These are phyloP conservation scores for Pythium scleroteichum DNA, from an alignment of 352 stramenopile genomes.

Conservation along the genomic window DNA sequence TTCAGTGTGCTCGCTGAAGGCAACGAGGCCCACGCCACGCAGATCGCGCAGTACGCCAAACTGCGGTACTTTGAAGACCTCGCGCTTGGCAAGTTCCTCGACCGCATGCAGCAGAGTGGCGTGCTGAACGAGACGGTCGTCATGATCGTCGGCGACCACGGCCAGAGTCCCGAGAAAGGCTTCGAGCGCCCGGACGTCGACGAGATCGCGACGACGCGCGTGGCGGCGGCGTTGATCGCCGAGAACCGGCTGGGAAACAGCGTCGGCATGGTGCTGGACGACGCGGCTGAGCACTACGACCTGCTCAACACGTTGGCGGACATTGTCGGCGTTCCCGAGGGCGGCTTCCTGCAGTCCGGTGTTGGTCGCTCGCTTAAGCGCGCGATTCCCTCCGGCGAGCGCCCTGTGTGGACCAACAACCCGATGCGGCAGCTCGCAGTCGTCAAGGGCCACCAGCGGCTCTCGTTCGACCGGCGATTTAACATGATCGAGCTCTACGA, in stretches of 20 bases:
- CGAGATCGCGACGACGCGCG: conserved; percentile 37
- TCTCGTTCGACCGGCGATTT: conserved; percentile 44
- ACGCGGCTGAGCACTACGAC: conserved; percentile 24
- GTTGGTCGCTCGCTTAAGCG: conserved; percentile 43
- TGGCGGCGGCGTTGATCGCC: conserved; percentile 18
- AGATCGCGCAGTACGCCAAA: conserved; percentile 39
- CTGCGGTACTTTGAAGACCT: conserved; percentile 57
- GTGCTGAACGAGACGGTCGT: conserved; percentile 59
- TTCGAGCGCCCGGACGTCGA: conserved; percentile 11
- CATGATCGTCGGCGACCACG: conserved; percentile 51
- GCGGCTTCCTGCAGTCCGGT: conserved; percentile 27
- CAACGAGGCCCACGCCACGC: conserved; percentile 1
- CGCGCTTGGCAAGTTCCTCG: conserved; percentile 49
- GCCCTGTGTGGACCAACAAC: conserved; percentile 58
- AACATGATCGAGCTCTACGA: conserved; percentile 41
- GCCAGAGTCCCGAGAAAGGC: conserved; percentile 42
- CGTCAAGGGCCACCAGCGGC: conserved; percentile 35
- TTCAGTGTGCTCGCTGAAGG: conserved; percentile 30
- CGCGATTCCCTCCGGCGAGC: conserved; percentile 29
- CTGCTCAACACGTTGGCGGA: conserved; percentile 30
- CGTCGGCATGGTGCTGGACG: conserved; percentile 19
- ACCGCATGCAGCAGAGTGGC: conserved; percentile 41
- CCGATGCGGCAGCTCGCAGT: conserved; percentile 45
- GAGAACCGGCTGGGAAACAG: conserved; percentile 21
- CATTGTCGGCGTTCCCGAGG: conserved; percentile 25